Evolutionary conservation across 1,139 yeast species (phyloP), one percentile per base, ranked within the genome.

Genomic region (Geotrichum carabidarum): DNA sequence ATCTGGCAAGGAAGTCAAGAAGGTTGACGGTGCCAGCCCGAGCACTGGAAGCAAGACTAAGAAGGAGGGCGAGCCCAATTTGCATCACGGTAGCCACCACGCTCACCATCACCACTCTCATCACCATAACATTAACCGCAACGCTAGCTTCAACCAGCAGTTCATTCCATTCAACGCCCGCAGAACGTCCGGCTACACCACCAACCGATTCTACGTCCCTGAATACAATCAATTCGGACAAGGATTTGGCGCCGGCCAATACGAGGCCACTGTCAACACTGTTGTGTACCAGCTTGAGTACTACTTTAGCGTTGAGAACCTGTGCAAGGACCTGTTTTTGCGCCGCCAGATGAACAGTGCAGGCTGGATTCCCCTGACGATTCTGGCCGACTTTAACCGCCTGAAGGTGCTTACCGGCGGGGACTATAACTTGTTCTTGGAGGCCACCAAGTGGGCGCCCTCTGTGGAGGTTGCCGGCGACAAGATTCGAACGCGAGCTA

Each of bases 301-400:
- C 74, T 93, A 93, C 71, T 86, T 93, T 71, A 84, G 94, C 31
- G 78, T 84, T 55, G 96, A 90, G 65, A 93, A 93, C 72, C 78
- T 93, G 70, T 78, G 87, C 64, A 86, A 87, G 72, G 96, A 89
- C 70, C 74, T 86, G 57, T 88, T 72, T 68, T 76, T 89, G 68
- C 81, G 96, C 70, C 80, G 81, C 63, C 86, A 84, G 65, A 88
- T 89, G 95, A 83, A 84, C 71, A 71, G 76, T 48, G 77, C 81
- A 58, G 96, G 96, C 36, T 84, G 84, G 78, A 79, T 89, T 54
- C 80, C 83, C 40, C 72, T 89, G 60, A 65, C 70, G 8, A 77
- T 83, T 57, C 77, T 89, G 62, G 83, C 88, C 59, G 75, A 78
- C 59, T 89, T 89, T 70, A 82, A 84, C 75, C 79, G 96, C 66